phyloP scores from a whole-genome alignment of 2,329 filamentous ascomycete genomes.

The Monosporascus sp. region DNA sequence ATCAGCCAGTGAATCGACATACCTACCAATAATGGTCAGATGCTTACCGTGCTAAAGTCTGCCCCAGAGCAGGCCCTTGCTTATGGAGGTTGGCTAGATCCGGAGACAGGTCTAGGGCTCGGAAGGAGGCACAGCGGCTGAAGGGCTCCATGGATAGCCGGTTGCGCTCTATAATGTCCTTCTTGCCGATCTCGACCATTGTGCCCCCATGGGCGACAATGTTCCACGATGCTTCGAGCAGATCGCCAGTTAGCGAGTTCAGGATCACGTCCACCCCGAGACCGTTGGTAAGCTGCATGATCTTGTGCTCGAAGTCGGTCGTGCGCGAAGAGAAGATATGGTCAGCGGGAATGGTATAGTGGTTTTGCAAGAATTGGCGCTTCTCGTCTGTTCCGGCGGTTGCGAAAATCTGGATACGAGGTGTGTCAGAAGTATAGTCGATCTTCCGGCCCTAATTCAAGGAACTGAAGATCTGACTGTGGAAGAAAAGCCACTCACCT shows the following conservation, averaged over 20 bases:
- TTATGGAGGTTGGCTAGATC: no score
- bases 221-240: slow-evolving; percentile 12
- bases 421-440: no score
- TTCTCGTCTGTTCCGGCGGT: slow-evolving; percentile 17
- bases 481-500: slow-evolving; percentile 2
- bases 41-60: no score
- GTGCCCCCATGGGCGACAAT: slow-evolving; percentile 12
- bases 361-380: slow-evolving; percentile 18
- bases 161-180: slow-evolving; percentile 12
- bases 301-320: slow-evolving; percentile 20
- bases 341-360: slow-evolving; percentile 22
- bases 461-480: no score
- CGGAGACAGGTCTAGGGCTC: slow-evolving; percentile 10
- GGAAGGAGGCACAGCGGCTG: slow-evolving; percentile 13
- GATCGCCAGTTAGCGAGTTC: slow-evolving; percentile 15
- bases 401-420: slow-evolving; percentile 9
- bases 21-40: no score
- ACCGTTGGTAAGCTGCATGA: slow-evolving; percentile 19
- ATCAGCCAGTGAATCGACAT: no score
- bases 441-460: no score
- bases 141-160: slow-evolving; percentile 16
- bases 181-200: slow-evolving; percentile 16
- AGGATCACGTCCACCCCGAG: slow-evolving; percentile 18
- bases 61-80: no score
- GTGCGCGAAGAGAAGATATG: slow-evolving; percentile 29